A percentile compares a stretch with the other conserved stretches of the same genome.
Conservation (phyloP, 2,329 filamentous ascomycete genomes). For the Alternaria longipes region DNA sequence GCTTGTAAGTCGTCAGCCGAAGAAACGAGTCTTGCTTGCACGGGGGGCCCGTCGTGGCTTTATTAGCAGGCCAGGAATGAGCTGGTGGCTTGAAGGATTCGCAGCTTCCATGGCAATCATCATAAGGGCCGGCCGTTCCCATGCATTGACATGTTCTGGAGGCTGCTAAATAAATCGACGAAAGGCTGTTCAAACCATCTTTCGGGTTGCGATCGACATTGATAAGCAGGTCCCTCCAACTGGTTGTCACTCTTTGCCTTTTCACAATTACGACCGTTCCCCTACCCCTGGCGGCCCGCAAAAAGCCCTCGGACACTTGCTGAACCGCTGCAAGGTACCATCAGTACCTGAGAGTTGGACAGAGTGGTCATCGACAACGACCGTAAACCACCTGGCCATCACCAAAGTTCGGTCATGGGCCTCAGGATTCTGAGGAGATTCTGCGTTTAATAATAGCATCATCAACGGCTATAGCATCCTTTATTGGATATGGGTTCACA, state of each 20-base stretch:
- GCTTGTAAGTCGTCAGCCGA: constrained; percentile 33
- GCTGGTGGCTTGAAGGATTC: constrained; percentile 39
- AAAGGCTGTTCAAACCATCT: constrained; percentile 24
- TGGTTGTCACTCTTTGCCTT: constrained; percentile 36
- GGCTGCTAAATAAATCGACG: constrained; percentile 25
- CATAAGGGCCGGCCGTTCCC: constrained; percentile 42
- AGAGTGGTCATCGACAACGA: constrained; percentile 1
- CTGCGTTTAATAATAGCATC: constrained; percentile 31
- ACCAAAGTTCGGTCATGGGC: constrained; percentile 32
- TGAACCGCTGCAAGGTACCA: constrained; percentile 32
- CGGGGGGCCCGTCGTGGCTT: constrained; percentile 35
- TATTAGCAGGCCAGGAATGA: constrained; percentile 36
- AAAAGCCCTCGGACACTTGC: constrained; percentile 22
- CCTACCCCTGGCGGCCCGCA: constrained; percentile 15
- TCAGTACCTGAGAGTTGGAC: constrained; percentile 10
- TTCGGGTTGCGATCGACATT: constrained; percentile 36
- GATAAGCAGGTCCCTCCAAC: constrained; percentile 24
- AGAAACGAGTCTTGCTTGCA: constrained; percentile 26
- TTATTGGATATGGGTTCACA: constrained; percentile 28
- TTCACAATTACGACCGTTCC: constrained; percentile 18
- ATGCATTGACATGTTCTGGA: constrained; percentile 26
- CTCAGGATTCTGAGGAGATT: constrained; percentile 19
- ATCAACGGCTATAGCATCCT: constrained; percentile 16
- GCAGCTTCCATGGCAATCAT: constrained; percentile 34
- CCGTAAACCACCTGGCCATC: not conserved